Evolutionary conservation across 1,139 yeast species (phyloP), one percentile per base, ranked within the genome.

Genomic region (Protomyces inundatus): DNA sequence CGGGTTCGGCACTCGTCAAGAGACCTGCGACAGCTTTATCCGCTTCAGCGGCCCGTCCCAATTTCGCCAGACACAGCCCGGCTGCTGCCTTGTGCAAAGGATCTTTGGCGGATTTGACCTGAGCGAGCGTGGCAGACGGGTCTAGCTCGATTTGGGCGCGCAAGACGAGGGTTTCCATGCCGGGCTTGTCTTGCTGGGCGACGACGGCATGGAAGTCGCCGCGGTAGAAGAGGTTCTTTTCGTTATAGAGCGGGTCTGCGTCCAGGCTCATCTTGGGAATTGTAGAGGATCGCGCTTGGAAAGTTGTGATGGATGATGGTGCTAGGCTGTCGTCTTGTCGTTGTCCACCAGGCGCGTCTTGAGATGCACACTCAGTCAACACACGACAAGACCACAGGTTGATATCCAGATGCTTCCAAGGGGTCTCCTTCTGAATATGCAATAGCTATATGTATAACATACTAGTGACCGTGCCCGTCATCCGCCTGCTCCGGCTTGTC

Each of bases 401-500:
- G 1, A 23, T 23, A 23, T 23, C 23, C 23, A 23, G 23, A 23
- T 23, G 23, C 23, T 23, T 23, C 23, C 23, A 23, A 23, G 23
- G 23, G 23, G 2, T 23, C 23, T 23, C 2, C 23, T 23, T 23
- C 23, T 23, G 23, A 23, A 23, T 23, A 23, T 23, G 23, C 23
- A 23, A 23, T 23, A 23, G 23, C 23, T 23, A 23, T n/a, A n/a
- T n/a, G n/a, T n/a, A n/a, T 23, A 23, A 23, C 23, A 23, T 23
- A 2, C 56, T 66, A 73, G 62, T 75, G 77, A 14, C 68, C 77
- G 59, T 76, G 78, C 6, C 77, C 77, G 61, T 95, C 96, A 72
- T 88, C 95, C 77, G 91, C 96, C 79, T 84, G 84, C 68, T 89
- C 89, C 68, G 90, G 95, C 73, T 93, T 98, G 71, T 91, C 95